Percentiles rank a stretch among this genome's conserved stretches.
phyloP scores from a whole-genome alignment of 345 rosid genomes.

The Linum usitatissimum region DNA sequence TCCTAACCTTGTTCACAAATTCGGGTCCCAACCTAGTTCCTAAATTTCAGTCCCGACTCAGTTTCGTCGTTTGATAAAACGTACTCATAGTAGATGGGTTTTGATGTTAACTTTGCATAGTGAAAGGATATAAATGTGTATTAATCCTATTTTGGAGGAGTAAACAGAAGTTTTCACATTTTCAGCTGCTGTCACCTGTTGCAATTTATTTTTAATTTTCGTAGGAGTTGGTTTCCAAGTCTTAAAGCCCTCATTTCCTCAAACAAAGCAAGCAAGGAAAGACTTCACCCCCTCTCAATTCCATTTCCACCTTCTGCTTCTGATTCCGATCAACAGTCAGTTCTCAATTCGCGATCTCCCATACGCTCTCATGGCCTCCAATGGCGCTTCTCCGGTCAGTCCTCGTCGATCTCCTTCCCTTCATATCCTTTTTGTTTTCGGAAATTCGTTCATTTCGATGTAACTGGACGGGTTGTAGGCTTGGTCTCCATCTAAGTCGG shows the following conservation, averaged over 20 bases:
- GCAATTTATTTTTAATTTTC: neutral
- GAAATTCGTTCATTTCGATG: slow-evolving; percentile 6
- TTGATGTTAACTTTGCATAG: no score
- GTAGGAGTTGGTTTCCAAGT: neutral
- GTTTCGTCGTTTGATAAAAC: no score
- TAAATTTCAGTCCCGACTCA: no score
- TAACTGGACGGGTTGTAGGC: neutral
- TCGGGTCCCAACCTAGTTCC: no score
- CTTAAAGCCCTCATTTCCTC: no score
- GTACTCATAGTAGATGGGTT: no score
- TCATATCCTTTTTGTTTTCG: neutral
- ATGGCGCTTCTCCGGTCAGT: slow-evolving; percentile 78
- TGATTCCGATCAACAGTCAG: neutral
- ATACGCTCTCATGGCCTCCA: slow-evolving; percentile 49
- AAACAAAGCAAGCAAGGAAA: neutral
- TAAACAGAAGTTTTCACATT: no score
- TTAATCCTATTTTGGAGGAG: no score
- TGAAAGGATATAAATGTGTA: no score
- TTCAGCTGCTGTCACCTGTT: neutral
- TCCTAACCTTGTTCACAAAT: no score
- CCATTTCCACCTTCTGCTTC: neutral
- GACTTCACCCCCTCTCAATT: neutral
- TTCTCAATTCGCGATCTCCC: neutral
- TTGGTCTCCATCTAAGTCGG: neutral
- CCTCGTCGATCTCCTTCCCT: neutral